Base-by-base conservation (phyloP, 768 basidiomycete species). In the Hemileccinum rubropunctum region DNA sequence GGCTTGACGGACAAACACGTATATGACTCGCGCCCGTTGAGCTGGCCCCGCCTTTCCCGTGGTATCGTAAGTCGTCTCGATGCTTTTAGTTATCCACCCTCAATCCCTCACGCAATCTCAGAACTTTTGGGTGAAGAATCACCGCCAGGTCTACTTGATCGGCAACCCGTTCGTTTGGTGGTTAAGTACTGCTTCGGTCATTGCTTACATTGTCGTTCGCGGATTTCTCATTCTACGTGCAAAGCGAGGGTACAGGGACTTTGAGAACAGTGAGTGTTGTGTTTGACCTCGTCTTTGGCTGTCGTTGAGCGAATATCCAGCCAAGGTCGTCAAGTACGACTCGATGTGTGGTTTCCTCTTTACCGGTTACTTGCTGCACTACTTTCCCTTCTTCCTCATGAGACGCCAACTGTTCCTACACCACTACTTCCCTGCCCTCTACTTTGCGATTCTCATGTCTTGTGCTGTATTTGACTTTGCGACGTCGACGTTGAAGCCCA, bases 61-160 rank as follows among this genome's bases (percentile, higher is more conserved):
- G 97, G 97, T 32, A 98, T 98, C 61, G 93, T 98, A 60, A 76
- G 91, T 77, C 7, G 13, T 21, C 21, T 36, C 42, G 23, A 14
- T 5, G 8, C 2, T 30, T n/a, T 26, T 14, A 20, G 6, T 0
- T 46, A 20, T 12, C 3, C 4, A 10, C 26, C 2, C 14, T 7
- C 40, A 52, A n/a, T 51, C 55, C 18, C 53, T 59, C 10, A 51
- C 23, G 30, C 26, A 18, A 46, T 34, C 33, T 34, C 56, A 94
- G 93, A 97, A 95, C 71, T 98, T 98, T 72, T 98, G 97, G 97
- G 92, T 97, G 38, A 94, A 94, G 69, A 91, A 98, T 53, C 88
- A 98, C 64, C 81, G 81, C 38, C 97, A 99, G 62, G 88, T 99
- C 52, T 99, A 99, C 67, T 80, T 98, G 38, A 77, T 97, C 18